phyloP scores from a whole-genome alignment of 2,329 filamentous ascomycete genomes.

The Clonostachys solani region DNA sequence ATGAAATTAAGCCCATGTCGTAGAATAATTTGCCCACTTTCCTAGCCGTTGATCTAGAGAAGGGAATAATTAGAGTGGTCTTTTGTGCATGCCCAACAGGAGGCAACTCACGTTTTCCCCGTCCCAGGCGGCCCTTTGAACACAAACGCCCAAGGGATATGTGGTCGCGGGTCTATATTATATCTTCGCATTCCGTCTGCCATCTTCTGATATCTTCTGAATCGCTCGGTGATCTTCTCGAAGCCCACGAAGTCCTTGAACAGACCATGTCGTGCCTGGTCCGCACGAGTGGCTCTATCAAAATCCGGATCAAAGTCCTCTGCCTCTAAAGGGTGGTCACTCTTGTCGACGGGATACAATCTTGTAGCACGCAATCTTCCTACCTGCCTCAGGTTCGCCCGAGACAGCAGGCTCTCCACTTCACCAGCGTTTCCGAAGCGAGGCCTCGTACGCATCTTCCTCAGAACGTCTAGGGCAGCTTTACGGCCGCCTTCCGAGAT shows the following conservation, averaged over 20 bases:
- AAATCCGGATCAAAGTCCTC: neutral
- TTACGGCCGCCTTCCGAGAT: neutral
- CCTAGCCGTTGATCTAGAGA: conserved; percentile 44
- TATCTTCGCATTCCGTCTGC: neutral
- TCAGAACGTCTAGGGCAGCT: neutral
- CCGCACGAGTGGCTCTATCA: neutral
- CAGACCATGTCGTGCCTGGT: neutral
- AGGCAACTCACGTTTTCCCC: neutral
- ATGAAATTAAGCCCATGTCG: conserved; percentile 64
- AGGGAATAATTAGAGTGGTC: neutral
- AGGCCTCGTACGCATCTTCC: neutral
- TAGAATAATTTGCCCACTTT: conserved; percentile 72
- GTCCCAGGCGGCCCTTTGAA: neutral
- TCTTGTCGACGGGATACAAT: neutral
- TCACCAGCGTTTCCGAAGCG: neutral
- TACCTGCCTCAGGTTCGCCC: neutral
- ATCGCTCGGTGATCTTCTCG: neutral
- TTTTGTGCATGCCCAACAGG: neutral
- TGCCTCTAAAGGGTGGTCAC: neutral
- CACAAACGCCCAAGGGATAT: neutral
- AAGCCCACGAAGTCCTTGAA: neutral
- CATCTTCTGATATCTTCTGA: neutral
- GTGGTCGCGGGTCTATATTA: neutral
- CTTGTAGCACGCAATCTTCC: conserved; percentile 21
- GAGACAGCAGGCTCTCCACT: neutral